Evolutionary conservation across 106 monocot genomes (phyloP).

Genomic region (Allium sativum): DNA sequence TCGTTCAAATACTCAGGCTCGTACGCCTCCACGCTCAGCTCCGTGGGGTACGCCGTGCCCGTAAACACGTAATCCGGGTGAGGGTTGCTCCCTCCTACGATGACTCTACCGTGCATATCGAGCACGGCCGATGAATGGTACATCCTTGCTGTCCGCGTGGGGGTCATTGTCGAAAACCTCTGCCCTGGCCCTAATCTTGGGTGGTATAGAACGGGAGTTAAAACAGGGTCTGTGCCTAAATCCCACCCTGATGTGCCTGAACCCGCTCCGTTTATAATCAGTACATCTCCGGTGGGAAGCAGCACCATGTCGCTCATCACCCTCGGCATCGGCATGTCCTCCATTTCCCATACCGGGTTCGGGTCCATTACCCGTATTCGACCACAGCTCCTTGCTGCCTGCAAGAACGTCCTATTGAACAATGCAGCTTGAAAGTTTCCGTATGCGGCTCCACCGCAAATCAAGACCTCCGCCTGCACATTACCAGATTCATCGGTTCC

Average conservation of each 20-base stretch:
- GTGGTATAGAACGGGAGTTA: slow-evolving; percentile 35
- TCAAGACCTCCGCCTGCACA: slow-evolving; percentile 36
- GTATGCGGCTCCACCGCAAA: slow-evolving; percentile 57
- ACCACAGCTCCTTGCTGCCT: slow-evolving; percentile 39
- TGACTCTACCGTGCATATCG: slow-evolving; percentile 29
- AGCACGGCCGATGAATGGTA: slow-evolving; percentile 56
- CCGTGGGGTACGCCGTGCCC: slow-evolving; percentile 45
- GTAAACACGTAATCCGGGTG: slow-evolving; percentile 42
- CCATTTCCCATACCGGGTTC: slow-evolving; percentile 44
- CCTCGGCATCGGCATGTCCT: slow-evolving; percentile 51
- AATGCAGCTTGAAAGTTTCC: slow-evolving; percentile 21
- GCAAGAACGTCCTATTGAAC: slow-evolving; percentile 19
- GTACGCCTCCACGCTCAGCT: slow-evolving; percentile 62
- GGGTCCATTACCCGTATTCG: slow-evolving; percentile 46
- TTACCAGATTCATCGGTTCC: slow-evolving; percentile 1
- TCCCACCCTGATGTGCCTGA: slow-evolving; percentile 70
- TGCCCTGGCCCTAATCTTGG: slow-evolving; percentile 9
- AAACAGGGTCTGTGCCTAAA: slow-evolving; percentile 37
- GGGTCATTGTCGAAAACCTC: slow-evolving; percentile 25
- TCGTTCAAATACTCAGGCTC: slow-evolving; percentile 42
- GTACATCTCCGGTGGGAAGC: slow-evolving; percentile 42
- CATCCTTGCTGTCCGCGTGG: slow-evolving; percentile 25
- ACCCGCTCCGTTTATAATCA: slow-evolving; percentile 55
- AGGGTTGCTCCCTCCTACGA: slow-evolving; percentile 73
- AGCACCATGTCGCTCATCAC: slow-evolving; percentile 51